Percentiles rank a stretch among this genome's conserved stretches.
phyloP scores from a whole-genome alignment of 139 green algal species.

The Chlamydomonas schloesseri region DNA sequence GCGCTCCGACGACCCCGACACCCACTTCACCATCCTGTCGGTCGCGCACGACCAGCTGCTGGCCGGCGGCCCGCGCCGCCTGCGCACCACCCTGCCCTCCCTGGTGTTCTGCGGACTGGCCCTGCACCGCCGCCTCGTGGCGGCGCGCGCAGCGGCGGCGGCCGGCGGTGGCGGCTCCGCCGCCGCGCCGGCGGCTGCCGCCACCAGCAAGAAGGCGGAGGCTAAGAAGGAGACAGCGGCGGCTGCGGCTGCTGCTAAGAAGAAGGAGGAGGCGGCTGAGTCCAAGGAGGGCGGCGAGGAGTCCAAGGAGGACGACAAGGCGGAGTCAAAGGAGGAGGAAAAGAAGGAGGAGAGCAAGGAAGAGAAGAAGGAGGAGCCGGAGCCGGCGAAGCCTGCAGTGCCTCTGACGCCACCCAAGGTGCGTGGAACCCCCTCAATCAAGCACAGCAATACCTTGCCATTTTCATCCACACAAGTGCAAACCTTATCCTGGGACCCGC shows the following conservation, averaged over 20 bases:
- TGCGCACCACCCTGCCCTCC: conserved; percentile 84
- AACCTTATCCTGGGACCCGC: no score
- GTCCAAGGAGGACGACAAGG: neutral
- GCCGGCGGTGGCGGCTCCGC: neutral
- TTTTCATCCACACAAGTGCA: no score
- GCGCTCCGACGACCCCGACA: conserved; percentile 57
- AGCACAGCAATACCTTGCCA: neutral
- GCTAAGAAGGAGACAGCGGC: neutral
- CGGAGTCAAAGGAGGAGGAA: neutral
- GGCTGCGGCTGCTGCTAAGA: no score
- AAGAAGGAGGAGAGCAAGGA: neutral
- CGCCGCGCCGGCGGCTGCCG: no score
- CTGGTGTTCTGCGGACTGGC: conserved; percentile 83
- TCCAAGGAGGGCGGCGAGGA: neutral
- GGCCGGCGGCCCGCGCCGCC: conserved; percentile 76
- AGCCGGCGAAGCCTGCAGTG: neutral
- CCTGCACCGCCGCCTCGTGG: conserved; percentile 41
- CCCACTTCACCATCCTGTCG: conserved; percentile 81
- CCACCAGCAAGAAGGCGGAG: neutral
- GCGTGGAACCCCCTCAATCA: neutral
- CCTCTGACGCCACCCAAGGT: neutral
- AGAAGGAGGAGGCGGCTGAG: neutral
- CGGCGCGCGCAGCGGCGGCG: neutral
- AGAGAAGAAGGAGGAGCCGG: neutral
- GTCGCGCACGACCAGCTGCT: conserved; percentile 67